Base-by-base conservation (phyloP, 2,329 filamentous ascomycete species). In the Scytalidium sp. region DNA sequence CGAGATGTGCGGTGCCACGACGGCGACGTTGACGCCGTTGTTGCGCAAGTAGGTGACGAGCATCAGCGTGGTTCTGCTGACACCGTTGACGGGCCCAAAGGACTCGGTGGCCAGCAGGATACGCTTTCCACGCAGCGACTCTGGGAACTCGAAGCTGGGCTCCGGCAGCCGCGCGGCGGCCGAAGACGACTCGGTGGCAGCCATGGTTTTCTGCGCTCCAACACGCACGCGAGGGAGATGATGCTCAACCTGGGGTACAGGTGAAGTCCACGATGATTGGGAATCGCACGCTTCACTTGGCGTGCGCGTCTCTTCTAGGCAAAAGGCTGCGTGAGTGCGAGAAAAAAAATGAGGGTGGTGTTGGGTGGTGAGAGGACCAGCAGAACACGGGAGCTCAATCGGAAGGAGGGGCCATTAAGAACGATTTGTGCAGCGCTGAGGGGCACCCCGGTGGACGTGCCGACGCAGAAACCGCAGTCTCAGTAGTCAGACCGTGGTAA, bases 11-110 rank as follows among this genome's bases (percentile, higher is more conserved):
- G 85, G 85, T 39, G 85, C 84, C 27, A 87, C 84, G 5, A 87
- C 81, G 8, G 83, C 81, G 45, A 88, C 79, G 17, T 83, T 74
- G 10, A 78, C 83, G 19, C 82, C 84, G 56, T 88, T 71, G n/a
- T 70, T 70, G 49, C 83, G 78, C 19, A 88, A 71, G 56, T 88
- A 85, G 62, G 83, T 80, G 47, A 88, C 81, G 46, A 88, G 75
- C 72, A 83, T 87, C 57, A 84, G 71, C 0, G 85, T 88, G 3
- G 85, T 88, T 53, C 84, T 76, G 59, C 81, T 86, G 42, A 88
- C 85, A n/a, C 85, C 85, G 61, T 88, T 88, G 62, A 88, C 82
- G 0, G 85, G 85, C 3, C 84, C 85, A 50, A 87, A 84, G 1
- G 84, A 88, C 63, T 88, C 85, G 13, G 84, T 88, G 53, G 84